Evolutionary conservation across 805 yeast species (phyloP).

Genomic region (Tetrapisispora namnaoensis): DNA sequence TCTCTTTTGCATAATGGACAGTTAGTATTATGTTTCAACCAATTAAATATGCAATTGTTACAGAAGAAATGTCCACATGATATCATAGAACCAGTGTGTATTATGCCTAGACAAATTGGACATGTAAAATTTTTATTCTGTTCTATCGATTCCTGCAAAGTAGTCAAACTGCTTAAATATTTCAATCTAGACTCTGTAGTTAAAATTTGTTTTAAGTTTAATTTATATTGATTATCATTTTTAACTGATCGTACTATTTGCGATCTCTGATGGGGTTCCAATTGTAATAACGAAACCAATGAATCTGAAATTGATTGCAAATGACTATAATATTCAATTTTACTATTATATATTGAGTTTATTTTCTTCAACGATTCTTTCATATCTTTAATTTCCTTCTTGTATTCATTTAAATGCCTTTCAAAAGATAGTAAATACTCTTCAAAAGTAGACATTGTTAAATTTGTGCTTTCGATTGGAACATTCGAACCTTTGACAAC

Average conservation of each 20-base stretch:
- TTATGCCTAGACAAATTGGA: constrained; percentile 65
- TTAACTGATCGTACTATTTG: constrained; percentile 15
- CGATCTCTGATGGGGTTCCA: constrained; percentile 12
- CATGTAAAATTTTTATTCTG: constrained; percentile 39
- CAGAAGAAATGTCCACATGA: constrained; percentile 93
- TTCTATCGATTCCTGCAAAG: constrained; percentile 18
- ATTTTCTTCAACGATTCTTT: constrained; percentile 41
- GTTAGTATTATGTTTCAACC: constrained; percentile 47
- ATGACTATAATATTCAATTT: constrained; percentile 73
- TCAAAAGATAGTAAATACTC: constrained; percentile 20
- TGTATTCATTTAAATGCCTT: constrained; percentile 11
- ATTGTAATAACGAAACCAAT: constrained; percentile 42
- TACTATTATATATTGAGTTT: constrained; percentile 64
- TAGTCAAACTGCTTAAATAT: constrained; percentile 39
- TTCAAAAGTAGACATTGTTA: constrained; percentile 14
- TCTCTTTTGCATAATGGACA: constrained; percentile 79
- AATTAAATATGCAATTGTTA: constrained; percentile 62
- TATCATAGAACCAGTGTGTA: constrained; percentile 68
- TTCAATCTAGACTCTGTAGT: constrained; percentile 34
- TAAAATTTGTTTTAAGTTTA: constrained; percentile 18
- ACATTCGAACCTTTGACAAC: constrained; percentile 13
- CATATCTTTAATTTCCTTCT: constrained; percentile 18
- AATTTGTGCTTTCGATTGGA: constrained; percentile 2
- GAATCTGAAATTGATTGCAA: constrained; percentile 81
- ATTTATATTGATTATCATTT: constrained; percentile 14